Conservation (phyloP, 2,329 filamentous ascomycete species). For the Colletotrichum sp. region DNA sequence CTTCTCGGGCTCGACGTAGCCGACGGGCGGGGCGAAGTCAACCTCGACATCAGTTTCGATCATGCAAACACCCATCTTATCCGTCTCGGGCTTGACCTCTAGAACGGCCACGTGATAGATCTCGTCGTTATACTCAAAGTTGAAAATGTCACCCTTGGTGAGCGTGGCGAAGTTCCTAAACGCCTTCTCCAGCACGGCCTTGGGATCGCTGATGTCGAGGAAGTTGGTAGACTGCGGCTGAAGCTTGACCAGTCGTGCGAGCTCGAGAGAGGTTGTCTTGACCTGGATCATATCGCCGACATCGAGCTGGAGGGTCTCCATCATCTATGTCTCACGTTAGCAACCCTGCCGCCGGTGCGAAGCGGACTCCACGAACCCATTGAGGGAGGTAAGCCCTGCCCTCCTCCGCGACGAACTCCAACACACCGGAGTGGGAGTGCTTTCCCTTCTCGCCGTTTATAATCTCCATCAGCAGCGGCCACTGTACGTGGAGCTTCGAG, state of each 20-base stretch:
- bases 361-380: constrained; percentile 67
- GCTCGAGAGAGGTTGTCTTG: constrained; percentile 90
- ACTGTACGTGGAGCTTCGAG: constrained; percentile 93
- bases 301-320: constrained; percentile 88
- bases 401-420: constrained; percentile 98
- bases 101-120: constrained; percentile 92
- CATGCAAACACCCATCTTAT: constrained; percentile 88
- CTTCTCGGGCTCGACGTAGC: constrained; percentile 87
- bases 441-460: constrained; percentile 83
- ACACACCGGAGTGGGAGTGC: constrained; percentile 89
- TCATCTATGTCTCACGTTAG: constrained; percentile 65
- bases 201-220: constrained; percentile 95
- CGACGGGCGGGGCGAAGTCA: constrained; percentile 92
- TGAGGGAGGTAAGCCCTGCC: constrained; percentile 94
- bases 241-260: constrained; percentile 92
- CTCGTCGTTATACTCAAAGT: constrained; percentile 95
- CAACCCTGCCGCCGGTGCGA: not conserved
- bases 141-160: constrained; percentile 93
- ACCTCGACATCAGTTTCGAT: constrained; percentile 96
- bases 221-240: constrained; percentile 94
- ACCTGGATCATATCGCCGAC: constrained; percentile 94
- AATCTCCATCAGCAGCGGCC: constrained; percentile 96
- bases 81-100: constrained; percentile 86
- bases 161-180: constrained; percentile 96
- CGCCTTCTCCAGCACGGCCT: constrained; percentile 94